Base-by-base conservation (phyloP, 805 yeast genomes). In the Barnettozyma sucrosica region DNA sequence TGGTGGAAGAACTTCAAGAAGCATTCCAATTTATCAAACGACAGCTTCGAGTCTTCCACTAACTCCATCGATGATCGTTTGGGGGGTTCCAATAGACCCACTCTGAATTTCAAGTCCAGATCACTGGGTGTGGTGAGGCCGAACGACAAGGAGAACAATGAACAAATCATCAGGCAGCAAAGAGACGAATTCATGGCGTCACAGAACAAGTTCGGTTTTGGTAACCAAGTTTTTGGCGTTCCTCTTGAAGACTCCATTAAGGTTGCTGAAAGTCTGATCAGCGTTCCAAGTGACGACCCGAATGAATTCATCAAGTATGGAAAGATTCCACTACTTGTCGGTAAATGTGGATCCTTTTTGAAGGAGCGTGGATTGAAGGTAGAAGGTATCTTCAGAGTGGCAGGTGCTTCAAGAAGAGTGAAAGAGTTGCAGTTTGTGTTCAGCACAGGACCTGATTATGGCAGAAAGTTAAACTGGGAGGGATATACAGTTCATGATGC, bases 401-500 rank as follows among this genome's bases (percentile, higher is more conserved):
- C 95, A 0, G 99, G 99, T 3, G 84, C 95, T 14, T 81, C 88
- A 26, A 85, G 89, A 60, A 75, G 99, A 47, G 83, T 93, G 33
- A 86, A 88, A 56, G 90, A 88, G 55, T 72, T 93, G 34, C 98
- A 93, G 64, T 75, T 78, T 34, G 73, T 83, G 13, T 93, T 93
- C 69, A 87, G 90, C 47, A 68, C 85, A 2, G 89, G 97, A 2
- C 98, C 99, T 0, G 81, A 80, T 50, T 93, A 85, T 63, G 99
- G 99, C 16, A 79, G 89, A 44, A 85, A 84, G 55, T 75, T 90
- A 40, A 58, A 57, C 30, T 93, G 98, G 99, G 89, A 87, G 43
- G 92, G 95, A 0, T 93, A 80, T 67, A 88, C 89, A 1, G 97
- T 92, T 11, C 99, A 93, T 67, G 99, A 93, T 66, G 97, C 97